phyloP scores from a whole-genome alignment of 2,329 filamentous ascomycete species.

The Fusarium proliferatum region DNA sequence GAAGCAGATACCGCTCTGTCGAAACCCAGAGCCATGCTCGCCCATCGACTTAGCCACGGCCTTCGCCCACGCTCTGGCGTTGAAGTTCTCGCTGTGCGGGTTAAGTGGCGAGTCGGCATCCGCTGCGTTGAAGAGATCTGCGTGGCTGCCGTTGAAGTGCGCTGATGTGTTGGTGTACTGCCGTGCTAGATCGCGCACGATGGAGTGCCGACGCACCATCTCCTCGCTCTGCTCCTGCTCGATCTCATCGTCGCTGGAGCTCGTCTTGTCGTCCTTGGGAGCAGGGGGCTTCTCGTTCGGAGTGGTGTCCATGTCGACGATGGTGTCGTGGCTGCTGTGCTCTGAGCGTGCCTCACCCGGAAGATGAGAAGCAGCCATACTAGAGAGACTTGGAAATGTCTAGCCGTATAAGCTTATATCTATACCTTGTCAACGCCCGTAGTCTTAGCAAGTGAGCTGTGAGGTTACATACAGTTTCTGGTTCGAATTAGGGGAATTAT shows the following conservation, averaged over 20 bases:
- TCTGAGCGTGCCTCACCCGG: conserved; percentile 19
- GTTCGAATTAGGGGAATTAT: conserved; percentile 19
- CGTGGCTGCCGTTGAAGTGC: conserved; percentile 23
- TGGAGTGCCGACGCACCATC: conserved; percentile 34
- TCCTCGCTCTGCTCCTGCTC: conserved; percentile 11
- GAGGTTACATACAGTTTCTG: conserved; percentile 6
- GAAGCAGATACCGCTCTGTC: conserved; percentile 54
- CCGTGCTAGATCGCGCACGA: conserved; percentile 33
- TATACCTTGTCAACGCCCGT: not conserved
- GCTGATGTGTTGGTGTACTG: conserved; percentile 32
- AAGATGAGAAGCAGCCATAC: conserved; percentile 23
- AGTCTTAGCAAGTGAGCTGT: too few relatives aligned
- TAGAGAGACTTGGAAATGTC: conserved; percentile 9
- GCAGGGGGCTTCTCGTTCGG: conserved; percentile 18
- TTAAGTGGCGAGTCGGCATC: conserved; percentile 58
- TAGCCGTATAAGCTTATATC: conserved; percentile 1
- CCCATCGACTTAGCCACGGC: conserved; percentile 40
- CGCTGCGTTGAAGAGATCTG: conserved; percentile 27
- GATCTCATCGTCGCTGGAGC: conserved; percentile 19
- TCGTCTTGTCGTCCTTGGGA: conserved; percentile 2
- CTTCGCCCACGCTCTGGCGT: conserved; percentile 54
- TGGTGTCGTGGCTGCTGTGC: conserved; percentile 33
- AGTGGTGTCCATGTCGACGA: conserved; percentile 22
- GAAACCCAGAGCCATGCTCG: conserved; percentile 43
- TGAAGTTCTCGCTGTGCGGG: conserved; percentile 62